Evolutionary conservation across 805 yeast genomes (phyloP).

Genomic region (Metschnikowia anglica): DNA sequence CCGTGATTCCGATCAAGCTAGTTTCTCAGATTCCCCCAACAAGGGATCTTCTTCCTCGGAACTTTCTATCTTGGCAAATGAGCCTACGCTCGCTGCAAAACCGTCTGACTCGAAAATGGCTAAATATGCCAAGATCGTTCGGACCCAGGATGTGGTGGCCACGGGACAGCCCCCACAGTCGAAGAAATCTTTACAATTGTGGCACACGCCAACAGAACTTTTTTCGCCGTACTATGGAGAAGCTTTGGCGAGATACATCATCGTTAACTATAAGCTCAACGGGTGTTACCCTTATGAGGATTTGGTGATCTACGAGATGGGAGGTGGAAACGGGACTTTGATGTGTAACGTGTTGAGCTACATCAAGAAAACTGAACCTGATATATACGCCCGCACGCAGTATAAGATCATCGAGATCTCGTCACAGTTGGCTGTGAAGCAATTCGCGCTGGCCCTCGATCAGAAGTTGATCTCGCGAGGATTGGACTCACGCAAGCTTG

Average conservation of each 20-base stretch:
- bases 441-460: slow-evolving; percentile 39
- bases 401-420: slow-evolving; percentile 76
- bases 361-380: slow-evolving; percentile 62
- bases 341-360: slow-evolving; percentile 74
- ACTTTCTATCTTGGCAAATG: slow-evolving; percentile 8
- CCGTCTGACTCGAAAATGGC: slow-evolving; percentile 24
- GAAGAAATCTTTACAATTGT: slow-evolving; percentile 56
- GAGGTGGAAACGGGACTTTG: slow-evolving; percentile 87
- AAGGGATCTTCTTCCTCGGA: background rate
- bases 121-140: slow-evolving; percentile 26
- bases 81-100: slow-evolving; percentile 11
- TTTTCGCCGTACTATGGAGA: slow-evolving; percentile 85
- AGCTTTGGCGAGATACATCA: slow-evolving; percentile 76
- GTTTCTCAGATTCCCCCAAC: background rate
- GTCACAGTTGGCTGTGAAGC: slow-evolving; percentile 58
- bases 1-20: slow-evolving; percentile 2
- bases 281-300: slow-evolving; percentile 65
- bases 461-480: slow-evolving; percentile 35
- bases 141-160: slow-evolving; percentile 22
- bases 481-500: slow-evolving; percentile 57
- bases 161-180: slow-evolving; percentile 17
- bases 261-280: slow-evolving; percentile 68
- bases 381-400: slow-evolving; percentile 63
- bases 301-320: slow-evolving; percentile 78
- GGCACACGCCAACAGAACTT: slow-evolving; percentile 90